phyloP scores from a whole-genome alignment of 768 basidiomycete genomes.

The Crassisporium funariophilum region DNA sequence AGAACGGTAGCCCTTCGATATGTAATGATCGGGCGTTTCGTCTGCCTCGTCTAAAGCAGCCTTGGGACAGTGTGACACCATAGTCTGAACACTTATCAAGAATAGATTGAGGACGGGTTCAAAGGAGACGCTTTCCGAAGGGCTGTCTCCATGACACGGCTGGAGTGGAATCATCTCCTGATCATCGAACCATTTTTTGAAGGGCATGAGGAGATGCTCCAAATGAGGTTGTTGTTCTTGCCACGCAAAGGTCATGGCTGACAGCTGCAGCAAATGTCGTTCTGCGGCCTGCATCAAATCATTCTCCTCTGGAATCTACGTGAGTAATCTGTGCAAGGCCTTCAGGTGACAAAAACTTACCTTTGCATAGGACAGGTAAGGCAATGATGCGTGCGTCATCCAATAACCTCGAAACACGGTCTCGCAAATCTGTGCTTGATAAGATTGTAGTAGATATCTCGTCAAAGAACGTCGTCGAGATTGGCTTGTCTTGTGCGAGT shows the following conservation, averaged over 20 bases:
- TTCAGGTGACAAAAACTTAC: conserved; percentile 4
- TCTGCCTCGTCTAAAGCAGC: conserved; percentile 23
- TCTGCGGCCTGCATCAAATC: conserved; percentile 28
- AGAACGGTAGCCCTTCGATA: conserved; percentile 47
- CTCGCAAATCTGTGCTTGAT: neutral
- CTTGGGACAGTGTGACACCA: conserved; percentile 44
- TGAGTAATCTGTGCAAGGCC: neutral
- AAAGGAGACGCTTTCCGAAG: conserved; percentile 22
- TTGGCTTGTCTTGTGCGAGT: conserved; percentile 1
- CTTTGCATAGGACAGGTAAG: conserved; percentile 11
- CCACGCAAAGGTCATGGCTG: conserved; percentile 26
- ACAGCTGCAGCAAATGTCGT: conserved; percentile 21
- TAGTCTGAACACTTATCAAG: conserved; percentile 64
- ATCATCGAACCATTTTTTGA: conserved; percentile 31
- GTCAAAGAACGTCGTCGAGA: conserved; percentile 4
- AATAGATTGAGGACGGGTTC: conserved; percentile 60
- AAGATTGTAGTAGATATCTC: conserved; percentile 7
- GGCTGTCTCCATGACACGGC: conserved; percentile 1
- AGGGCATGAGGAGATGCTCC: conserved; percentile 34
- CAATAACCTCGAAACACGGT: conserved; percentile 1
- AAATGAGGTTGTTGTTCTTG: conserved; percentile 26
- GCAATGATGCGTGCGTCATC: neutral
- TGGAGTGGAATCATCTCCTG: conserved; percentile 22
- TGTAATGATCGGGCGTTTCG: conserved; percentile 50
- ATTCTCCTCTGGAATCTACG: conserved; percentile 37